phyloP scores from a whole-genome alignment of 2,329 filamentous ascomycete species.

The Sarocladium oryzae region DNA sequence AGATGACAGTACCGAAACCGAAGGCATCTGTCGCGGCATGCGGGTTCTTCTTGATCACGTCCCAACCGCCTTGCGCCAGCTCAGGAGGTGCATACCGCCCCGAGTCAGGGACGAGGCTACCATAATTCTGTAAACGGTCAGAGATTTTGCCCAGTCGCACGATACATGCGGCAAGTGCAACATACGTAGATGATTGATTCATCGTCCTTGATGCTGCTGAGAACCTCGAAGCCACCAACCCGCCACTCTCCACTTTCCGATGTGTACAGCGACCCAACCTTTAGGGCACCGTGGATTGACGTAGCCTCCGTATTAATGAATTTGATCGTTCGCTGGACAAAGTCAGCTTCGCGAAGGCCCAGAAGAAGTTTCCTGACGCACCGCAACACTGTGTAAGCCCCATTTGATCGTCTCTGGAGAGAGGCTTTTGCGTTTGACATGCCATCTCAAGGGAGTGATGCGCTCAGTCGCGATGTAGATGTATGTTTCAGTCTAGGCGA shows the following conservation, averaged over 20 bases:
- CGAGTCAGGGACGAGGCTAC: conserved; percentile 79
- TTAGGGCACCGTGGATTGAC: conserved; percentile 83
- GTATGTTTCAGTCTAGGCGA: conserved; percentile 72
- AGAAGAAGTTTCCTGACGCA: conserved; percentile 30
- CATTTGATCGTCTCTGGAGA: conserved; percentile 94
- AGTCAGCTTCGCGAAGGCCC: conserved; percentile 15
- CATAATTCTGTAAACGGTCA: conserved; percentile 58
- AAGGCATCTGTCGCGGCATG: conserved; percentile 81
- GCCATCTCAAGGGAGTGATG: conserved; percentile 80
- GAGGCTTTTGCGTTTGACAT: conserved; percentile 79
- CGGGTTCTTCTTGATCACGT: conserved; percentile 76
- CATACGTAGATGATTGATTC: conserved; percentile 81
- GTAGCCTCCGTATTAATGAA: conserved; percentile 93
- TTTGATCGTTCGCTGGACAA: conserved; percentile 72
- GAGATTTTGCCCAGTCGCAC: not conserved
- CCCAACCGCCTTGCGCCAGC: conserved; percentile 82
- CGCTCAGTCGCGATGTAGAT: conserved; percentile 96
- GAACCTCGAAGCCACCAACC: conserved; percentile 82
- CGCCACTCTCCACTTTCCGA: conserved; percentile 98
- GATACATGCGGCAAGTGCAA: not conserved
- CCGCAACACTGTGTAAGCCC: conserved; percentile 82
- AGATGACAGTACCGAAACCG: conserved; percentile 75
- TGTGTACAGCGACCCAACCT: conserved; percentile 82
- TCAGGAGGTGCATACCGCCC: conserved; percentile 83
- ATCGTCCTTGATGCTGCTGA: conserved; percentile 94